Base-by-base conservation (phyloP, 305 asterid genomes). In the Nicotiana rustica region DNA sequence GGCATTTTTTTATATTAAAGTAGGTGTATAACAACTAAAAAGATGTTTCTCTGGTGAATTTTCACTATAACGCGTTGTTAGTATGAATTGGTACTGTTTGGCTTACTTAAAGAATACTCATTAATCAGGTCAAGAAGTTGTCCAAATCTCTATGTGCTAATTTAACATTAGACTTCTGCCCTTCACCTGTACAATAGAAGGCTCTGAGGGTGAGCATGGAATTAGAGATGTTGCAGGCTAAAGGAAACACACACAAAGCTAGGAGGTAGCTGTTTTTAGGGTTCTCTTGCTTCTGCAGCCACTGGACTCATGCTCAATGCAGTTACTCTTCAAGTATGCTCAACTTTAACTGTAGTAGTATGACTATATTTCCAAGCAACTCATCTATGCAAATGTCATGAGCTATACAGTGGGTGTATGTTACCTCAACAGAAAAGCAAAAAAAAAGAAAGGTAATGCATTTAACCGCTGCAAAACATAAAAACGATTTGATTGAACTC, bases 351-450 rank as follows among this genome's bases (percentile, higher is more conserved):
- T 13, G n/a, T 4, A 52, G 59, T 52, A 52, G 59, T 52, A 52
- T 49, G 4, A 49, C 4, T 49, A 49, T 10, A 12, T 3, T 41
- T 75, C 2, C 33, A 73, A 73, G 15, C 0, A 49, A 49, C 62
- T 73, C 21, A 25, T 25, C 79, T 75, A 7, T 0, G 59, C 0
- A 75, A 49, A 52, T 75, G n/a, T 5, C n/a, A 52, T 52, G 52
- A 44, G 52, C 52, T 52, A 52, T 52, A 75, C 2, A 73, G 38
- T 49, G 55, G 44, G 44, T 73, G 62, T 21, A 13, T 55, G 31
- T 4, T 75, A 9, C 65, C 56, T 76, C 41, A 29, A 75, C 56
- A 75, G 80, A 52, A 15, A 3, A 8, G 80, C 29, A 29, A 76
- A 67, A 76, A 9, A 52, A 15, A 0, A 15, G 2, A 8, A 41